Evolutionary conservation across 2,329 filamentous ascomycete species (phyloP), one percentile per base, ranked within the genome.

Genomic region (Arthroderma uncinatum): DNA sequence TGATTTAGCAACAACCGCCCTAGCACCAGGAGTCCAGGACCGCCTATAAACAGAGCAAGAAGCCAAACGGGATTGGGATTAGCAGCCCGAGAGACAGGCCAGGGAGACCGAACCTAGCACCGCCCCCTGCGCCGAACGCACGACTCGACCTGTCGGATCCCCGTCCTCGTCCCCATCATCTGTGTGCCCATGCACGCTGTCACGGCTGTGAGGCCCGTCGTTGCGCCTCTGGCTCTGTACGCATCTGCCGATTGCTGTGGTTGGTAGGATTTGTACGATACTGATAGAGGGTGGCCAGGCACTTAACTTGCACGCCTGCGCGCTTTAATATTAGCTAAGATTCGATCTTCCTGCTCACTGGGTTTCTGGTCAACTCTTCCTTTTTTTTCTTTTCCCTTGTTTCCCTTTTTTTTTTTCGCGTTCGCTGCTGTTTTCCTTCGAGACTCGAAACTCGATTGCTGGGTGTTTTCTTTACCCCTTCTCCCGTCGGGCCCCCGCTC

Each of bases 171-270:
- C 44, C 44, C 44, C 44, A 48, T 48, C 44, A 48, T 48, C 21
- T 25, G 44, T 48, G 44, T 48, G 44, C 44, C 44, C 23, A 48
- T 48, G 44, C 44, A 48, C 44, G 44, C 44, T 48, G 44, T 48
- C 44, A 48, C 44, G 44, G 21, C 44, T 48, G 25, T 30, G 44
- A 48, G 44, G 25, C 44, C 44, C 44, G 44, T 48, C 44, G 21
- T 48, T 48, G 44, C 44, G 44, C 44, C 44, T 48, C 44, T 48
- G 44, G 44, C 44, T 48, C 44, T 48, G 44, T 48, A 48, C 21
- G 21, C 44, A 28, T 30, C 44, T 48, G 44, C 21, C 44, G 44
- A 30, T 8, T 12, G 39, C 44, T 25, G 44, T 48, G 44, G 44
- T 48, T 48, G 44, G 44, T 30, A 28, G 44, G 21, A 25, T 48